Conservation (phyloP, 805 yeast genomes). For the Yarrowia bubula region DNA sequence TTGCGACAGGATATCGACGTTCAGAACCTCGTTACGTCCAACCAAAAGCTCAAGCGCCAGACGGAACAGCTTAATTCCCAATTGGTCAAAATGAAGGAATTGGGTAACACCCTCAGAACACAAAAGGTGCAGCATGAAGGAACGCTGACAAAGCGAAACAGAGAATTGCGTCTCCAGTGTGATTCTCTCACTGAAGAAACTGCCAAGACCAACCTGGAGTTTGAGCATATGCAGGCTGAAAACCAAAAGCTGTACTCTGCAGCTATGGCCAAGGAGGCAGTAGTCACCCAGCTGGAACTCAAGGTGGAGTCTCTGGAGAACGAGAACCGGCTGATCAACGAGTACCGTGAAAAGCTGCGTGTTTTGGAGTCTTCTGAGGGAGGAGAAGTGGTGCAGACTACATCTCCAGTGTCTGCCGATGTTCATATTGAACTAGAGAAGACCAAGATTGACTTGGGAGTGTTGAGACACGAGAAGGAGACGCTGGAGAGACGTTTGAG, state of each 20-base stretch:
- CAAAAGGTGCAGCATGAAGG: constrained; percentile 43
- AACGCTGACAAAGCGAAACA: constrained; percentile 38
- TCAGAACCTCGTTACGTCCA: constrained; percentile 37
- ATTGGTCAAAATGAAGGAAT: constrained; percentile 37
- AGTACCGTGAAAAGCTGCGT: constrained; percentile 12
- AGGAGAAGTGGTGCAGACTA: too few relatives aligned
- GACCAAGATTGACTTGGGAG: constrained; percentile 13
- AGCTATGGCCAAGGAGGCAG: constrained; percentile 38
- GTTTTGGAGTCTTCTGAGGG: neutral
- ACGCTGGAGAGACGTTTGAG: constrained; percentile 25
- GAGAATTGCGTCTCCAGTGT: constrained; percentile 36
- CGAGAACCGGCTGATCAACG: neutral
- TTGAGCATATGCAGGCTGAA: constrained; percentile 37
- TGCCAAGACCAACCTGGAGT: constrained; percentile 32
- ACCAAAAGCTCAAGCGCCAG: constrained; percentile 36
- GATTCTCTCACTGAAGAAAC: constrained; percentile 33
- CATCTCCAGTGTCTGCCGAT: neutral
- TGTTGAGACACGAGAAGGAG: constrained; percentile 29
- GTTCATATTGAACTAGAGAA: constrained; percentile 12
- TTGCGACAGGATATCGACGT: constrained; percentile 37
- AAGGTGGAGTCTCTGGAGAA: constrained; percentile 11
- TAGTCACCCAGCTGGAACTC: constrained; percentile 34
- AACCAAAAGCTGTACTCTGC: constrained; percentile 37
- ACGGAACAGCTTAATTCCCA: constrained; percentile 36
- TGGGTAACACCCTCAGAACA: constrained; percentile 37